Conservation (phyloP, 495 filamentous ascomycete species). For the Penicillium diatomitis region DNA sequence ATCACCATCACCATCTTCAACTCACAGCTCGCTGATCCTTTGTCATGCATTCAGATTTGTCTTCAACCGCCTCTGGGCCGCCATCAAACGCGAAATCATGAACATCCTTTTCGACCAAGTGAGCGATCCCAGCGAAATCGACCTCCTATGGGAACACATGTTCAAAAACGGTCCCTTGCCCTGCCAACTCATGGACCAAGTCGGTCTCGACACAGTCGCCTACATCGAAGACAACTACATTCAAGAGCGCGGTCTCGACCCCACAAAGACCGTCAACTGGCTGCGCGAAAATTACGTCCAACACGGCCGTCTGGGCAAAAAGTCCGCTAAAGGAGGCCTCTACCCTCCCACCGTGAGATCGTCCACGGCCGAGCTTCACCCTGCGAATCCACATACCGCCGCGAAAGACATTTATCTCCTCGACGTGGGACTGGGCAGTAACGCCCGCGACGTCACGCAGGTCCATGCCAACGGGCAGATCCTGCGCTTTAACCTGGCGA, state of each 20-base stretch:
- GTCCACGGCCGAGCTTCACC: slow-evolving; percentile 2
- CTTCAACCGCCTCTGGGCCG: slow-evolving; percentile 51
- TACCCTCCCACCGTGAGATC: slow-evolving; percentile 13
- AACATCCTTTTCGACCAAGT: slow-evolving; percentile 43
- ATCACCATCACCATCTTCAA: too few species aligned
- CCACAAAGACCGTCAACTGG: slow-evolving; percentile 22
- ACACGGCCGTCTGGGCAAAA: slow-evolving; percentile 21
- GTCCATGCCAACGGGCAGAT: slow-evolving; percentile 16
- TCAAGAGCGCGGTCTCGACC: slow-evolving; percentile 19
- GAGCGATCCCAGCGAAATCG: slow-evolving; percentile 37
- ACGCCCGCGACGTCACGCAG: slow-evolving; percentile 10
- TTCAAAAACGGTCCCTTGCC: slow-evolving; percentile 18
- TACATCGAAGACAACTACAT: slow-evolving; percentile 37
- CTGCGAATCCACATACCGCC: slow-evolving; percentile 4
- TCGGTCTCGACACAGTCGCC: slow-evolving; percentile 26
- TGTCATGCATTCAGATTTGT: slow-evolving; percentile 27
- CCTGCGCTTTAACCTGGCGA: slow-evolving; percentile 11
- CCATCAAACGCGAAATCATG: slow-evolving; percentile 45
- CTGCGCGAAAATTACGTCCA: slow-evolving; percentile 24
- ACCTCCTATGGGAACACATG: slow-evolving; percentile 28
- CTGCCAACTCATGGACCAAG: slow-evolving; percentile 24
- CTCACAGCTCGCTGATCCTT: not conserved
- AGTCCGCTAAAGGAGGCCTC: slow-evolving; percentile 25
- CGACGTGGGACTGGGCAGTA: slow-evolving; percentile 22
- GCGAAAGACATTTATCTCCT: slow-evolving; percentile 18